phyloP scores from a whole-genome alignment of 495 filamentous ascomycete species.

The Rhypophila decipiens region DNA sequence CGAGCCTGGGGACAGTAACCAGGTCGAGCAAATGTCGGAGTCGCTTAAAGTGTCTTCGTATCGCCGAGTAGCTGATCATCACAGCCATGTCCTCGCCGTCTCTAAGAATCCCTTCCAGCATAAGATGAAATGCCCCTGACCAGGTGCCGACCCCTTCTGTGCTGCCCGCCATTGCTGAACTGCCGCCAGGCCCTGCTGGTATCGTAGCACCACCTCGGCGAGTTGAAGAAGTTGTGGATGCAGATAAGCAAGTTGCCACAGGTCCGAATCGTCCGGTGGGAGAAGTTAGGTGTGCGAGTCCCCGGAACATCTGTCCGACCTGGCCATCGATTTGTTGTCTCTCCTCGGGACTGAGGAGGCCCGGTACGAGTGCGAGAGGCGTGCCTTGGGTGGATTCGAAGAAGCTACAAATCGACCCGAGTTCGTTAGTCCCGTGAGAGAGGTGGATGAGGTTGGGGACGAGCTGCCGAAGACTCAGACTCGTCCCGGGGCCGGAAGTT shows the following conservation, averaged over 20 bases:
- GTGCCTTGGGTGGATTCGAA: too few relatives aligned
- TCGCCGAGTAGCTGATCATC: conserved; percentile 32
- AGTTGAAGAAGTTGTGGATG: too few relatives aligned
- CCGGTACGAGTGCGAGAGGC: conserved; percentile 26
- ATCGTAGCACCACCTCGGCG: conserved; percentile 36
- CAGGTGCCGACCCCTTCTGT: conserved; percentile 20
- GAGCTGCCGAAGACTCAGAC: neutral
- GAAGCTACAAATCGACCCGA: too few relatives aligned
- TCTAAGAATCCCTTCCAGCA: conserved; percentile 36
- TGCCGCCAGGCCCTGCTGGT: conserved; percentile 25
- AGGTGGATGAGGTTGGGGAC: neutral
- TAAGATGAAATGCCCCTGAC: conserved; percentile 39
- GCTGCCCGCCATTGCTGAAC: neutral
- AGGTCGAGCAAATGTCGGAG: conserved; percentile 32
- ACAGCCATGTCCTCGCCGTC: conserved; percentile 43
- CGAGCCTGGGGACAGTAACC: conserved; percentile 30
- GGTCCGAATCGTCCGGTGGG: conserved; percentile 12
- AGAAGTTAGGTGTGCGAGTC: conserved; percentile 14
- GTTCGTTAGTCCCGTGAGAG: too few relatives aligned
- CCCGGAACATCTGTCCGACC: neutral
- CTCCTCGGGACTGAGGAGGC: conserved; percentile 22
- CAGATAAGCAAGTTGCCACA: conserved; percentile 27
- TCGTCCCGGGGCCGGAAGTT: neutral
- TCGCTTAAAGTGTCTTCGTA: conserved; percentile 31
- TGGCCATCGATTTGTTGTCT: neutral